Conservation (phyloP, 371 early-diverging fungal species). For the Massospora cicadina region DNA sequence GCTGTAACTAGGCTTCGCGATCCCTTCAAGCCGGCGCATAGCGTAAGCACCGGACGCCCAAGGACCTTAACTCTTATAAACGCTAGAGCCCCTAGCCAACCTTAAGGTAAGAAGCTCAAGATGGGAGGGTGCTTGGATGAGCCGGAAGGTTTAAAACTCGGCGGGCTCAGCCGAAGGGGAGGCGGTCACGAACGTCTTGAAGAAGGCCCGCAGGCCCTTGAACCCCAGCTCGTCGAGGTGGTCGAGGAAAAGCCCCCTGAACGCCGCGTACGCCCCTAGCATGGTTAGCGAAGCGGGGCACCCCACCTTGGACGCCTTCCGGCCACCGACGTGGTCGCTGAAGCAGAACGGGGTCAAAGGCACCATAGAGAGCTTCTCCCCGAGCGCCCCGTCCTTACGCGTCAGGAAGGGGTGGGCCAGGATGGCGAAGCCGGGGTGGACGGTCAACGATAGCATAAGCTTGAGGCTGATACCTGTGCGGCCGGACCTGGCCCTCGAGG, state of each 20-base stretch:
- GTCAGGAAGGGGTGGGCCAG: not conserved
- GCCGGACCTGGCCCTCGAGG: not conserved
- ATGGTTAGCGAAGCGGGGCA: not conserved
- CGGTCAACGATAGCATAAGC: not conserved
- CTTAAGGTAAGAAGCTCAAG: no score
- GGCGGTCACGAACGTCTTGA: not conserved
- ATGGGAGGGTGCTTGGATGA: no score
- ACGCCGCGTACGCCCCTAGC: not conserved
- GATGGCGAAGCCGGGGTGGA: not conserved
- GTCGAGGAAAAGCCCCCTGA: not conserved
- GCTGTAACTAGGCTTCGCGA: no score
- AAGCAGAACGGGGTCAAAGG: not conserved
- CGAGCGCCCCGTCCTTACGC: not conserved
- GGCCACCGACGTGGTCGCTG: not conserved
- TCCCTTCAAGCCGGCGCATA: no score
- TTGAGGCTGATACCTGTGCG: not conserved
- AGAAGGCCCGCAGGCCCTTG: not conserved
- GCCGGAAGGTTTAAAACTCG: no score
- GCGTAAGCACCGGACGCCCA: no score
- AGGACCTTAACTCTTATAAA: no score
- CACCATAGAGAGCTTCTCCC: not conserved
- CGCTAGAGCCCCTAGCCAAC: no score
- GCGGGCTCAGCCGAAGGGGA: no score
- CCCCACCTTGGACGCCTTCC: not conserved
- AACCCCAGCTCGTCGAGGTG: not conserved